A percentile compares a stretch with the other conserved stretches of the same genome.
Evolutionary conservation across 2,329 filamentous ascomycete species (phyloP).

Genomic region (Rhynchosporium agropyri): DNA sequence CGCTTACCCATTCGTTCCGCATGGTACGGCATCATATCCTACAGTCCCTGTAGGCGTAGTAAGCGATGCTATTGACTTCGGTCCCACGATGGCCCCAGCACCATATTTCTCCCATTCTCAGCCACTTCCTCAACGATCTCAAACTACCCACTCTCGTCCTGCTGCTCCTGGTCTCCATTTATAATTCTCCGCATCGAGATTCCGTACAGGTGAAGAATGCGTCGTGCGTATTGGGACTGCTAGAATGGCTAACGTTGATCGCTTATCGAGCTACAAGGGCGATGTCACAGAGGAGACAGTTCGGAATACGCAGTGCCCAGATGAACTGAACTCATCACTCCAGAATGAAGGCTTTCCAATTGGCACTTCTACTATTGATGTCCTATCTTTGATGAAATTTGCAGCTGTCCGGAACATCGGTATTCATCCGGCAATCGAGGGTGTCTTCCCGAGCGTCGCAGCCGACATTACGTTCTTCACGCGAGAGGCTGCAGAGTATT

Average conservation of each 20-base stretch:
- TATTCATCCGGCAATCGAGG: constrained; percentile 4
- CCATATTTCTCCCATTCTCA: background rate
- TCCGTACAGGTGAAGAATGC: background rate
- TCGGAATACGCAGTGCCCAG: background rate
- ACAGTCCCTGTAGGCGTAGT: background rate
- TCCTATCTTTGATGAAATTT: constrained; percentile 21
- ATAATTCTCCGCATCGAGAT: background rate
- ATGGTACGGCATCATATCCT: background rate
- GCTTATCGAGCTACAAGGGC: background rate
- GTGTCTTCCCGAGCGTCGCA: constrained; percentile 9
- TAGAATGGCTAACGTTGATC: background rate
- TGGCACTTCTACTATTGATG: constrained; percentile 11
- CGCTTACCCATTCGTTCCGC: background rate
- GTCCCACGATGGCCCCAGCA: background rate
- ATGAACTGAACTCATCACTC: background rate
- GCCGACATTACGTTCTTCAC: constrained; percentile 25
- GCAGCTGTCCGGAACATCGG: constrained; percentile 27
- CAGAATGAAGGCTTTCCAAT: background rate
- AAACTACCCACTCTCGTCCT: background rate
- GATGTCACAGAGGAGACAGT: background rate
- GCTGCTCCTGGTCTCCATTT: background rate
- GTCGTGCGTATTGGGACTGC: background rate
- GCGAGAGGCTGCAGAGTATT: constrained; percentile 19
- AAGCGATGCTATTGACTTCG: background rate
- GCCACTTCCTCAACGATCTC: background rate